Percentiles rank a stretch among this genome's conserved stretches.
Evolutionary conservation across 371 early-diverging fungal species (phyloP).

Genomic region (Saksenaea vasiformis): DNA sequence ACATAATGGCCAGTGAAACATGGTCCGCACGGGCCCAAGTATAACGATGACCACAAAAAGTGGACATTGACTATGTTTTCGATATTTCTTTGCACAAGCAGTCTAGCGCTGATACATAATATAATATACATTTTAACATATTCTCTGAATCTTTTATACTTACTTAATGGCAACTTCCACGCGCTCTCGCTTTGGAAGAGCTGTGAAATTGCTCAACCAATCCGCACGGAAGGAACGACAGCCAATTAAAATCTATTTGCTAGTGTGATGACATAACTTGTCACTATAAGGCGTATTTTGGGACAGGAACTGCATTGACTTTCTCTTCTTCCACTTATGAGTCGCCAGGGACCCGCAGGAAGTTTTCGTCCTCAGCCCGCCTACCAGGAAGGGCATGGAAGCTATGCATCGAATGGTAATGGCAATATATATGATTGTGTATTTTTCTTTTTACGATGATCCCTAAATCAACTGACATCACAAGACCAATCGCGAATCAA

Average conservation of each 20-base stretch:
- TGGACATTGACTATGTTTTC: no score
- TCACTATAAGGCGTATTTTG: neutral
- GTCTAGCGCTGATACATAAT: no score
- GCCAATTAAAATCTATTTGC: neutral
- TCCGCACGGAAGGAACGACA: neutral
- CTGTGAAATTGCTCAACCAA: neutral
- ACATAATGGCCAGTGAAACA: no score
- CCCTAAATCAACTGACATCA: neutral
- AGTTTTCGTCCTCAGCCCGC: conserved; percentile 11
- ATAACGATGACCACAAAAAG: no score
- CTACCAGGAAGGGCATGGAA: conserved; percentile 9
- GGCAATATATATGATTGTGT: neutral
- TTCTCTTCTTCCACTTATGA: conserved; percentile 11
- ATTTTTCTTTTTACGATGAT: neutral
- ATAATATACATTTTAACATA: no score
- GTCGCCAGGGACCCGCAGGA: conserved; percentile 22
- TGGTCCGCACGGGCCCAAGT: no score
- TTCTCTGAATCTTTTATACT: no score
- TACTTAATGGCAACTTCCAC: no score
- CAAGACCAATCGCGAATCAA: conserved; percentile 17
- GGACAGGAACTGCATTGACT: neutral
- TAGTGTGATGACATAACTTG: neutral
- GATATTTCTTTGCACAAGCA: no score
- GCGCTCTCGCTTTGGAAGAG: no score
- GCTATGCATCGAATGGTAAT: conserved; percentile 20